Evolutionary conservation across 768 basidiomycete species (phyloP), one percentile per base, ranked within the genome.

Genomic region (Ramaria sp.): DNA sequence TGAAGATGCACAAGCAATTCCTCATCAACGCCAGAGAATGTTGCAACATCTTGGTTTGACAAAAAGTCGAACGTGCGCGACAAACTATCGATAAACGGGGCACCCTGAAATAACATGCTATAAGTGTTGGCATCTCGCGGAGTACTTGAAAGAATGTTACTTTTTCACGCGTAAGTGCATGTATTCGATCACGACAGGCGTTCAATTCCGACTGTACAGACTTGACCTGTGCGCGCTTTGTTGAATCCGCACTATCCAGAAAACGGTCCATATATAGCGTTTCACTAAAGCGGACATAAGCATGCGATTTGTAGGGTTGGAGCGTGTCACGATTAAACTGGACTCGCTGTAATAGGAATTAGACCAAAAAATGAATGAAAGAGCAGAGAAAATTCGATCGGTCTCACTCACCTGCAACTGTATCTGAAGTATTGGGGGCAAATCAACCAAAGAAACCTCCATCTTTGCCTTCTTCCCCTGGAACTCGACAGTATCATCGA

Each of bases 291-390:
- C 83, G 87, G 59, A 99, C 85, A 66, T 92, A 95, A 3, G 91
- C 92, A 63, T 99, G 95, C 5, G 89, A 92, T 67, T 99, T 99
- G 73, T 88, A 92, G 15, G 92, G 84, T 59, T 93, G 88, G 53
- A 90, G 75, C 0, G 87, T 91, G 60, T 90, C 85, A 8, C 91
- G 80, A 64, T 98, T 91, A 71, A 92, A 98, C 75, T 95, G 92
- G 3, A 92, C 93, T 55, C 93, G 74, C 91, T 94, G 60, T 18
- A 8, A 3, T 25, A 1, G 22, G 49, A 47, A 45, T 58, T 50
- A 58, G 60, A 39, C 30, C 32, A 34, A 34, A 34, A 34, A 34
- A 34, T 9, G 13, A 34, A 34, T n/a, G n/a, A 37, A 37, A 37
- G 36, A 37, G 36, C 16, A 50, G 57, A 50, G 45, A 25, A 18